These are phyloP conservation scores for Dorcoceras hygrometricum DNA, from an alignment of 257 asterid genomes.

Conservation along the genomic window DNA sequence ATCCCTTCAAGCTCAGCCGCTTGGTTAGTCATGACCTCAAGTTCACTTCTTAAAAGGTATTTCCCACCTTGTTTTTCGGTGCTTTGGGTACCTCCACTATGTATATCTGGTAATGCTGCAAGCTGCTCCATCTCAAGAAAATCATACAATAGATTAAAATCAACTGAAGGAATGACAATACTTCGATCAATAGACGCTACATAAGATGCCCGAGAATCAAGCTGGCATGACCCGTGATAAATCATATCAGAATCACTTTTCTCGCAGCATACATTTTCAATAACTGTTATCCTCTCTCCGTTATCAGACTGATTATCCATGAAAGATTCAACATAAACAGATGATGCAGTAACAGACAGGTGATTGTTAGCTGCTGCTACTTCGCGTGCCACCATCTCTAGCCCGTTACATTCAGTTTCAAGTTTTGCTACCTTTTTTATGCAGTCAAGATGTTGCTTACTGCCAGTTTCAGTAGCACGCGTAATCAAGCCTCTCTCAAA, in stretches of 20 bases:
- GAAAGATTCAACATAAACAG: conserved; percentile 50
- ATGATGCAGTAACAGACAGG: conserved; percentile 43
- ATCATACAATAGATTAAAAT: conserved; percentile 76
- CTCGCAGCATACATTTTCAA: conserved; percentile 34
- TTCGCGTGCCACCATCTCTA: conserved; percentile 49
- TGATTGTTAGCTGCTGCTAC: conserved; percentile 32
- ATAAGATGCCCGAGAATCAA: conserved; percentile 22
- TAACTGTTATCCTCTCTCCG: conserved; percentile 41
- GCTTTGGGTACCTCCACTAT: conserved; percentile 22
- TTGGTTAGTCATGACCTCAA: conserved; percentile 30
- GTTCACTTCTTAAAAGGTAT: conserved; percentile 35
- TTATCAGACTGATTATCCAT: conserved; percentile 59
- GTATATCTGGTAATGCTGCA: conserved; percentile 46
- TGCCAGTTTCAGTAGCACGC: conserved; percentile 72
- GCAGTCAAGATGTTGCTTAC: conserved; percentile 71
- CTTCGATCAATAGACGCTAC: conserved; percentile 28
- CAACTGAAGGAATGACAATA: conserved; percentile 38
- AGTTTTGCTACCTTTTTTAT: conserved; percentile 57
- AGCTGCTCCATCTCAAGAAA: conserved; percentile 90
- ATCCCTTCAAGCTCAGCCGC: conserved; percentile 50
- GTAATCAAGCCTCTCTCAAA: conserved; percentile 59
- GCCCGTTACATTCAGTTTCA: conserved; percentile 77
- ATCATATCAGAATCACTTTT: conserved; percentile 32
- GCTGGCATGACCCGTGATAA: conserved; percentile 26
- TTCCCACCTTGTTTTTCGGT: conserved; percentile 26